Evolutionary conservation across 2,329 filamentous ascomycete genomes (phyloP).

Genomic region (Thielaviopsis euricoi): DNA sequence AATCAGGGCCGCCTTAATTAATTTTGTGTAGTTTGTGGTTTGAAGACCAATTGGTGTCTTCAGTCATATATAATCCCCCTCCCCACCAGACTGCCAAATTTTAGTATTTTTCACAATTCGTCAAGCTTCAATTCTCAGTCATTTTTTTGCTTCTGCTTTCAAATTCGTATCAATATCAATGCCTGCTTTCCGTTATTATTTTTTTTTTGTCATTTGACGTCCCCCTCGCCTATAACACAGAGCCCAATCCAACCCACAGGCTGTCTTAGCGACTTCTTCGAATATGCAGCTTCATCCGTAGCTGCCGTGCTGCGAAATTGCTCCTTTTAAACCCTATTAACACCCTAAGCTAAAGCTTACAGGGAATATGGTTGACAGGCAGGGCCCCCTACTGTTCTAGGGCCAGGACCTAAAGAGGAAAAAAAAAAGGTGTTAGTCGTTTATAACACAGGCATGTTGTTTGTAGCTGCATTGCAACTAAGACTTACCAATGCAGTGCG

Average conservation of each 20-base stretch:
- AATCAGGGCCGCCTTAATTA: no score
- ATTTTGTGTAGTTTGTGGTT: no score
- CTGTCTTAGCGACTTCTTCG: not conserved
- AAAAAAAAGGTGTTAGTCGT: not conserved
- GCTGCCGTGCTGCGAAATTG: not conserved
- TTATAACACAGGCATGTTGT: slow-evolving; percentile 7
- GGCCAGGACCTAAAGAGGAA: not conserved
- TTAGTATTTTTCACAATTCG: no score
- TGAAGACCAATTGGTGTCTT: no score
- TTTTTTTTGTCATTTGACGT: not conserved
- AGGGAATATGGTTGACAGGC: not conserved
- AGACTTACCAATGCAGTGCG: slow-evolving; percentile 61
- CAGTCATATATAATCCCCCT: no score
- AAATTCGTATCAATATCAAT: not conserved
- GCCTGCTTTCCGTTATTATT: not conserved
- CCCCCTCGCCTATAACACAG: not conserved
- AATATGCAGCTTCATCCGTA: not conserved
- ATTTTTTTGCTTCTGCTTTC: no score
- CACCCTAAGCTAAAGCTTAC: not conserved
- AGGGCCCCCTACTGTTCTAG: not conserved
- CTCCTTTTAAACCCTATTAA: not conserved
- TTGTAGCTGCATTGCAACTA: not conserved
- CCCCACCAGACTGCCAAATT: no score
- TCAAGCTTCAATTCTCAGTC: no score
- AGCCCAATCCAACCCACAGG: not conserved